Evolutionary conservation across 148 eudicot species (phyloP), one percentile per base, ranked within the genome.

Genomic region (Rhododendron kiyosumense): DNA sequence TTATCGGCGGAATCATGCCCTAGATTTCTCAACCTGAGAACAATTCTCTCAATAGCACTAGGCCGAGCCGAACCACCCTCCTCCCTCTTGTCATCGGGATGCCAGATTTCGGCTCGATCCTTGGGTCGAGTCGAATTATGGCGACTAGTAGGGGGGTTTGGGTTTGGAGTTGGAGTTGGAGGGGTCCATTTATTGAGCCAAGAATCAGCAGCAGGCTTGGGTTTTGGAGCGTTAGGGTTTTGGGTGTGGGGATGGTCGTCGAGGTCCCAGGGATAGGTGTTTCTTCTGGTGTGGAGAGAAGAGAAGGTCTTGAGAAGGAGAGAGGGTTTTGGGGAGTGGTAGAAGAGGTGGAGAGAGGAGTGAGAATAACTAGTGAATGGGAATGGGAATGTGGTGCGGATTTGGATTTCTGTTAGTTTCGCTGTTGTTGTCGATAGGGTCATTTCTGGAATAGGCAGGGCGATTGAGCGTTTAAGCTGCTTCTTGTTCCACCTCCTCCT

Each of bases 151-250:
- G 87, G n/a, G 91, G 84, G 65, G 86, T 88, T 41, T 14, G 76
- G 34, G 20, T 71, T 71, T 71, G 92, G 84, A 71, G 88, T 71
- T 71, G 92, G 84, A 71, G 88, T 88, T 41, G 88, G 36, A 12
- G 89, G 51, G 63, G 96, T 92, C 98, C 98, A 93, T 75, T 92
- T 92, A 57, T 90, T 91, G 22, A 94, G 89, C 99, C 99, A 96
- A 43, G 95, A 91, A 69, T 94, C 85, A 15, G 91, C 78, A n/a
- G 86, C 28, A 51, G 90, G 51, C 36, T 54, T 75, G 86, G 88
- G 84, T 79, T 85, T 87, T 86, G 34, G 71, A 54, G 90, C 74
- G 78, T 78, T 85, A 75, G 89, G 91, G 89, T 84, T 88, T 85
- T 85, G 83, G 87, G 41, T 87, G 67, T 32, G 79, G 57, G 61